Evolutionary conservation across 2,329 filamentous ascomycete species (phyloP).

Genomic region (Penicillium frequentans): DNA sequence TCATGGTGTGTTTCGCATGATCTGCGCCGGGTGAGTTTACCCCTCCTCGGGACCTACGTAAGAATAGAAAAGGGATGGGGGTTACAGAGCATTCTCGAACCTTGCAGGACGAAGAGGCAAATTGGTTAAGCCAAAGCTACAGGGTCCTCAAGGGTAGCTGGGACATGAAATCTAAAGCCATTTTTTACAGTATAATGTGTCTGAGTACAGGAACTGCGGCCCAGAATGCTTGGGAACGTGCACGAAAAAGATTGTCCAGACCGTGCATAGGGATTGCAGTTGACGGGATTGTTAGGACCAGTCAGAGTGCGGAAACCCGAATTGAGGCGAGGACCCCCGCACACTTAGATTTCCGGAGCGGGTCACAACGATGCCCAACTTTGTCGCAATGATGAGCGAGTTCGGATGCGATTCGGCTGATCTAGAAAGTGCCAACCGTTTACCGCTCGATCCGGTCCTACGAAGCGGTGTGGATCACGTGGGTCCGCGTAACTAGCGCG

Average conservation of each 20-base stretch:
- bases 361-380: conserved; percentile 15
- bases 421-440: conserved; percentile 19
- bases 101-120: conserved; percentile 6
- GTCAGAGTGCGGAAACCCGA: conserved; percentile 2
- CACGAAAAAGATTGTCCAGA: conserved; percentile 16
- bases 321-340: conserved; percentile 10
- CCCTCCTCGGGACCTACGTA: conserved; percentile 26
- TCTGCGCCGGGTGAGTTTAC: conserved; percentile 25
- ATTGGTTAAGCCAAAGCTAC: neutral
- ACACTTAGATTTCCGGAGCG: conserved; percentile 4
- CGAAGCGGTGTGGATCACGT: conserved; percentile 26
- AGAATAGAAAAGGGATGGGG: conserved; percentile 11
- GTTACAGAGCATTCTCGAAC: conserved; percentile 20
- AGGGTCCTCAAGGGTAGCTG: neutral
- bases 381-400: conserved; percentile 21
- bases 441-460: conserved; percentile 22
- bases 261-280: conserved; percentile 1
- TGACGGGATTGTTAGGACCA: neutral
- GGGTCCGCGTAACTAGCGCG: conserved; percentile 25
- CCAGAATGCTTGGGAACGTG: conserved; percentile 16
- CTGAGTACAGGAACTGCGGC: conserved; percentile 3
- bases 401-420: conserved; percentile 24
- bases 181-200: neutral
- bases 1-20: conserved; percentile 24
- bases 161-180: neutral